Evolutionary conservation across 2,329 filamentous ascomycete species (phyloP).

Genomic region (Elsinoe necatrix): DNA sequence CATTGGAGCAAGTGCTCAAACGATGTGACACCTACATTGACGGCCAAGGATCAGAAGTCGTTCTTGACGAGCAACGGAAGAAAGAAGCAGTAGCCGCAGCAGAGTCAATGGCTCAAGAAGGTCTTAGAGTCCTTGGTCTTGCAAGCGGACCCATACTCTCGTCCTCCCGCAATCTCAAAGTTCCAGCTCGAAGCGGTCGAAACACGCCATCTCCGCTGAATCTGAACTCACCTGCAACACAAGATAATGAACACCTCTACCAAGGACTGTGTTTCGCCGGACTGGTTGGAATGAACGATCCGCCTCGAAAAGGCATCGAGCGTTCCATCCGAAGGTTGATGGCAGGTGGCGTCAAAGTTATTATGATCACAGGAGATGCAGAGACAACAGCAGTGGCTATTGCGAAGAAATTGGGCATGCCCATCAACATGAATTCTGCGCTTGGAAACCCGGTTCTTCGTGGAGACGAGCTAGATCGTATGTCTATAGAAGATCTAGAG

Average conservation of each 20-base stretch:
- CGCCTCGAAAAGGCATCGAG: conserved; percentile 81
- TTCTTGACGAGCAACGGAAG: conserved; percentile 67
- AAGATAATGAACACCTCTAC: conserved; percentile 62
- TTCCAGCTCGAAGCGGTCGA: conserved; percentile 9
- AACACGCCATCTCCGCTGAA: conserved; percentile 35
- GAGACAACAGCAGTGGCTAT: conserved; percentile 93
- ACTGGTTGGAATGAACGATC: conserved; percentile 94
- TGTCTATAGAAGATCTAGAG: conserved; percentile 77
- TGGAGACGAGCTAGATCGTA: conserved; percentile 86
- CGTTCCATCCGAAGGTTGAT: conserved; percentile 82
- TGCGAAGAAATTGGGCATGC: conserved; percentile 91
- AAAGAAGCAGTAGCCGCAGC: conserved; percentile 71
- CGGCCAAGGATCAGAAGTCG: conserved; percentile 74
- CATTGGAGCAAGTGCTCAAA: conserved; percentile 75
- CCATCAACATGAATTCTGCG: conserved; percentile 54
- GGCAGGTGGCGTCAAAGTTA: conserved; percentile 89
- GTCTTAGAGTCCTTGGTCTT: conserved; percentile 84
- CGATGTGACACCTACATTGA: conserved; percentile 88
- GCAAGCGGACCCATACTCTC: conserved; percentile 62
- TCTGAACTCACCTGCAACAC: conserved; percentile 34
- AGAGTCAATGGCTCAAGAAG: conserved; percentile 78
- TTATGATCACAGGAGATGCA: conserved; percentile 98
- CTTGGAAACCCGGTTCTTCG: conserved; percentile 64
- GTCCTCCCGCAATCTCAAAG: conserved; percentile 34
- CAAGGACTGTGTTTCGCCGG: conserved; percentile 81